Evolutionary conservation across 2,329 filamentous ascomycete genomes (phyloP).

Genomic region (Pseudocercospora musae): DNA sequence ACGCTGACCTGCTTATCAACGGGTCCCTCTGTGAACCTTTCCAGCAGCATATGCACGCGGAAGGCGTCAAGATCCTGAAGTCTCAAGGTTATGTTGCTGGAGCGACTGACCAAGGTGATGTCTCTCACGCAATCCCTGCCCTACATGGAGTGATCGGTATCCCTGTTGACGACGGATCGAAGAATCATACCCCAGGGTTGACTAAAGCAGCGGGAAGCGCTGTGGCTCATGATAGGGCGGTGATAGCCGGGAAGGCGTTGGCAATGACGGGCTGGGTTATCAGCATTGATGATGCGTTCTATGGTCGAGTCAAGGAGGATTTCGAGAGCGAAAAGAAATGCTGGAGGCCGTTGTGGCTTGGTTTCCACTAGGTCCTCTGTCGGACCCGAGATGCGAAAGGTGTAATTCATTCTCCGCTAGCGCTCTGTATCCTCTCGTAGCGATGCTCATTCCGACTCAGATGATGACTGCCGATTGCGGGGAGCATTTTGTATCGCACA

Average conservation of each 20-base stretch:
- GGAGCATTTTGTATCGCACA: slow-evolving; percentile 6
- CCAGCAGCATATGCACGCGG: slow-evolving; percentile 7
- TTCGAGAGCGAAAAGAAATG: slow-evolving; percentile 1
- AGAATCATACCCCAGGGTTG: slow-evolving; percentile 5
- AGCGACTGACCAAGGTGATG: slow-evolving; percentile 7
- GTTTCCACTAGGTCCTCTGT: background rate
- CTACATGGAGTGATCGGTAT: slow-evolving; percentile 7
- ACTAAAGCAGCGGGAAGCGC: slow-evolving; percentile 5
- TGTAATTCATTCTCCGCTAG: background rate
- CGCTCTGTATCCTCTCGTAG: slow-evolving; percentile 3
- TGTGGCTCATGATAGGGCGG: background rate
- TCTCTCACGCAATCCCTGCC: slow-evolving; percentile 9
- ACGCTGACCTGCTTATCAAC: slow-evolving; percentile 9
- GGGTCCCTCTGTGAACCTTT: slow-evolving; percentile 5
- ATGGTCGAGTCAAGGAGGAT: slow-evolving; percentile 16
- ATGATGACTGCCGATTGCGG: background rate
- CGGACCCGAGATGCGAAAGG: background rate
- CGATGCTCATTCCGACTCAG: background rate
- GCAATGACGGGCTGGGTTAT: slow-evolving; percentile 8
- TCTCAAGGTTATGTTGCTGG: slow-evolving; percentile 8
- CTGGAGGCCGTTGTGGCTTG: background rate
- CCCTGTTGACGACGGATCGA: slow-evolving; percentile 4
- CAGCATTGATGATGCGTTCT: background rate
- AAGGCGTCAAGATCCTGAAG: slow-evolving; percentile 4
- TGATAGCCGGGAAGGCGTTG: slow-evolving; percentile 5